Evolutionary conservation across 2,329 filamentous ascomycete species (phyloP), one percentile per base, ranked within the genome.

Genomic region (Diaporthe sp.): DNA sequence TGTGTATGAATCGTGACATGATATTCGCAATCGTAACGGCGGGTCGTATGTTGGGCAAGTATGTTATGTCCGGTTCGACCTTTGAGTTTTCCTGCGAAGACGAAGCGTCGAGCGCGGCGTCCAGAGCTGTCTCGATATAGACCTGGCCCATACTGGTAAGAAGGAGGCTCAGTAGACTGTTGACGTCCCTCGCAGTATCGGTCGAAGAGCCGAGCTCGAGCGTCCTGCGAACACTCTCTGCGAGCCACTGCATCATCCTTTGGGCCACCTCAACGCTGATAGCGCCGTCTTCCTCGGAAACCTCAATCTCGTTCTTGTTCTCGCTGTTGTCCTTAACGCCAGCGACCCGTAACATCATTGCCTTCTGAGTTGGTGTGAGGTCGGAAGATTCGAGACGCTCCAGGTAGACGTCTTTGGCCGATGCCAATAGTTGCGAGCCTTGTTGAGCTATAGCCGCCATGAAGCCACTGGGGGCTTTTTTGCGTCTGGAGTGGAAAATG

Each of bases 201-300:
- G 90, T 93, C 71, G 93, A 92, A 34, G 94, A 93, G 34, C 94
- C 95, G n/a, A 99, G 88, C 83, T 99, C 97, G 13, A 99, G 88
- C 0, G 95, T 95, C 78, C 97, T 90, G 53, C 97, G 94, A 34
- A 99, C 96, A 77, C 95, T 95, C 86, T 99, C 97, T 3, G 97
- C 97, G 55, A 99, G 87, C 97, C 97, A 99, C 82, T 95, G 97
- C 76, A 99, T 90, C 96, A 99, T 99, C 75, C 97, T 91, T 85
- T 98, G 98, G n/a, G 96, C 95, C 82, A 94, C 95, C n/a, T 92
- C 88, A 6, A 97, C 88, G 79, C 93, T 96, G 37, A 98, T 87
- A 74, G 92, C 89, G 46, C 97, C 97, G 81, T 99, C 96, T 81
- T 96, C 92, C 76, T 98, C 97, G 0, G 93, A 93, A 44, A 98